Percentiles rank a stretch among this genome's conserved stretches.
Conservation (phyloP, 345 rosid genomes). For the Populus alba region DNA sequence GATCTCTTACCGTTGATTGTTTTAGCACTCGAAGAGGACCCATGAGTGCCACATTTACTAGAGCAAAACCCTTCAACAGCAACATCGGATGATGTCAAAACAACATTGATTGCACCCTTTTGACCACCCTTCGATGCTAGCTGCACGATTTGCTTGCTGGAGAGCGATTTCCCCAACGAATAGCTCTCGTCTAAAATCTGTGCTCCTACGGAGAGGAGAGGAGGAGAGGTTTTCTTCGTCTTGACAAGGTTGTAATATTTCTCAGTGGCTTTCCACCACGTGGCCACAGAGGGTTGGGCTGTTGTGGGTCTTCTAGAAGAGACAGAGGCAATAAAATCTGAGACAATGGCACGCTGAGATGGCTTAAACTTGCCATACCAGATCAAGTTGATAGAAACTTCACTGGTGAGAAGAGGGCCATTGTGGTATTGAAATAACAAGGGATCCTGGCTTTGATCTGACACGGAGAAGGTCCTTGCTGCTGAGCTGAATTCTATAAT, state of each 20-base stretch:
- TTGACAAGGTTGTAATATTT: constrained; percentile 17
- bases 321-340: constrained; percentile 21
- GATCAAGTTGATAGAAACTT: constrained; percentile 18
- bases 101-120: constrained; percentile 21
- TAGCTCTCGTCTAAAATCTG: constrained; percentile 20
- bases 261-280: constrained; percentile 23
- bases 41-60: constrained; percentile 22
- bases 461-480: not conserved
- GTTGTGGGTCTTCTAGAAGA: not conserved
- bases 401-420: constrained; percentile 23
- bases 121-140: constrained; percentile 18
- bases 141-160: constrained; percentile 18
- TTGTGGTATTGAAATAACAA: constrained; percentile 23
- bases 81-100: constrained; percentile 25
- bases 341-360: constrained; percentile 25
- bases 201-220: constrained; percentile 1
- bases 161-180: constrained; percentile 24
- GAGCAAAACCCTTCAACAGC: constrained; percentile 28
- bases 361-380: constrained; percentile 29
- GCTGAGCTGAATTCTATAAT: constrained; percentile 1
- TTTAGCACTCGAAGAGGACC: not conserved
- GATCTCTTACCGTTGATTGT: not conserved
- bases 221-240: constrained; percentile 5
- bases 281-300: constrained; percentile 18
- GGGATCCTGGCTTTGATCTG: constrained; percentile 2